Evolutionary conservation across 1,284 basidiomycete genomes (phyloP).

Genomic region (Amylostereum areolatum): DNA sequence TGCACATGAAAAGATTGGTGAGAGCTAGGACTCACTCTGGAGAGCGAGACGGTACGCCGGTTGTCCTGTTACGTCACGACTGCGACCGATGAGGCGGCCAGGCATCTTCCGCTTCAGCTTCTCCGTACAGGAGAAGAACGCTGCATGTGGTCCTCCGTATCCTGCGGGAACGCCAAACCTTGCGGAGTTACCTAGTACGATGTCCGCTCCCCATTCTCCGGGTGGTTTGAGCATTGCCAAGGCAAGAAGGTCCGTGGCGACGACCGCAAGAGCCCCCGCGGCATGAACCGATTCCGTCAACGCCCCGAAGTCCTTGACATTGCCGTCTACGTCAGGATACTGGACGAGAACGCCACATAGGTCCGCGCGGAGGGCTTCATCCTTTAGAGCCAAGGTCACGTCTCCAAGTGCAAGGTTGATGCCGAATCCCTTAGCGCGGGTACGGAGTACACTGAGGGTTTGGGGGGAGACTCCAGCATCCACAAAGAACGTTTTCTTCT

Average conservation of each 20-base stretch:
- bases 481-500: slow-evolving; percentile 82
- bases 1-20: slow-evolving; percentile 6
- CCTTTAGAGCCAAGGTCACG: slow-evolving; percentile 42
- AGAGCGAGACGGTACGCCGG: slow-evolving; percentile 90
- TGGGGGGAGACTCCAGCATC: slow-evolving; percentile 81
- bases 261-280: slow-evolving; percentile 76
- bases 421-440: slow-evolving; percentile 86
- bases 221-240: slow-evolving; percentile 93
- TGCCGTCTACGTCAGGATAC: slow-evolving; percentile 89
- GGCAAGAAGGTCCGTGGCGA: slow-evolving; percentile 90
- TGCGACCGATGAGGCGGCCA: slow-evolving; percentile 88
- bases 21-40: slow-evolving; percentile 64
- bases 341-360: slow-evolving; percentile 88
- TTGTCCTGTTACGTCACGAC: slow-evolving; percentile 79
- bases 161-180: slow-evolving; percentile 92
- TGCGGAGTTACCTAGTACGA: slow-evolving; percentile 92
- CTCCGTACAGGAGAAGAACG: slow-evolving; percentile 94
- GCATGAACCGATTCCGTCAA: slow-evolving; percentile 71
- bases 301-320: slow-evolving; percentile 70
- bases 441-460: slow-evolving; percentile 81
- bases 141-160: slow-evolving; percentile 90
- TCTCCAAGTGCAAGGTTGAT: slow-evolving; percentile 75
- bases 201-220: slow-evolving; percentile 98
- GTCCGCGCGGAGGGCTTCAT: slow-evolving; percentile 52
- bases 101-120: slow-evolving; percentile 96